Base-by-base conservation (phyloP, 148 eudicot species). In the Mesembryanthemum crystallinum region DNA sequence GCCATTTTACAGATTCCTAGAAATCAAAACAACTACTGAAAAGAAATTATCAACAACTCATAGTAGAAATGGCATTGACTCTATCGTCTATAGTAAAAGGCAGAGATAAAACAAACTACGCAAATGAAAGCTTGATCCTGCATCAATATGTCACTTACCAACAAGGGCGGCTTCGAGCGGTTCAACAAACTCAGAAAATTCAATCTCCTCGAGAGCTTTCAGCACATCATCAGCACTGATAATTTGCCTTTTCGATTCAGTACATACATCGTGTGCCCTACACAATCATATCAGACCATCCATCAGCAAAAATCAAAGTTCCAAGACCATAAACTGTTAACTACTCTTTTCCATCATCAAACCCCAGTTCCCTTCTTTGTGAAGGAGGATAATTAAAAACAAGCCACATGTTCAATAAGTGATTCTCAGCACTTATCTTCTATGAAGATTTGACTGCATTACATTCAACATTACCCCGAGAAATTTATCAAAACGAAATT, bases 221-320 rank as follows among this genome's bases (percentile, higher is more conserved):
- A 93, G 84, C 62, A 93, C 98, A 82, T 91, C 96, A 28, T 93
- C 98, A 1, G 98, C 96, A 80, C 82, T 93, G 61, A 93, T 89
- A 25, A 87, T 91, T 74, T 91, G 94, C 83, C 98, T 85, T 75
- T 86, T 89, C 17, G 98, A 82, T 73, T 93, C 98, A 87, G 74
- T 89, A 71, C 98, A 93, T 65, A 91, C 77, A 70, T 93, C 98
- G 83, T 91, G 87, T 10, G 98, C 98, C 84, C 98, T 93, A 82
- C 85, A 86, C 30, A 52, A 35, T 20, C 62, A 77, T 29, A 58
- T n/a, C 39, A 51, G 61, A 28, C 33, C 1, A n/a, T 21, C 45
- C n/a, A 68, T 68, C 60, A 73, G 64, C 52, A 4, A 33, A 49
- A 64, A 5, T 57, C 52, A 35, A 32, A 47, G 18, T 30, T n/a